A percentile compares a stretch with the other conserved stretches of the same genome.
Evolutionary conservation across 192 early-diverging fungal genomes (phyloP).

Genomic region (Phycomyces nitens): DNA sequence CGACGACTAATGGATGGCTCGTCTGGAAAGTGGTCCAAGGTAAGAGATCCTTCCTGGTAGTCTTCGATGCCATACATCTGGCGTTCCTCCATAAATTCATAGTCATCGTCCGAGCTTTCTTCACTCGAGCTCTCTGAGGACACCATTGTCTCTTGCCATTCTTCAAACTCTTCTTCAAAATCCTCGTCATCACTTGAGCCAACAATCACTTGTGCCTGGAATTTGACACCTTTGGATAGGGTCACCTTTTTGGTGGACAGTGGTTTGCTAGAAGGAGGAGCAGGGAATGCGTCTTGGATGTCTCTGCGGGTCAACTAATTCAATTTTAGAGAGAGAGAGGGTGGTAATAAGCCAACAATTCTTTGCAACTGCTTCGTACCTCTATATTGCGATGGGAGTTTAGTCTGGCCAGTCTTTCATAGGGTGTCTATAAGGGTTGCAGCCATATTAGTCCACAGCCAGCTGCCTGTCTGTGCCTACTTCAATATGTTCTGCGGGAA

Average conservation of each 20-base stretch:
- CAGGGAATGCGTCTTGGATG: conserved; percentile 29
- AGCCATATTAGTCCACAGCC: background rate
- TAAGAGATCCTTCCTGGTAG: background rate
- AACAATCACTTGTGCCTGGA: conserved; percentile 35
- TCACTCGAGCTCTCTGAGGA: conserved; percentile 35
- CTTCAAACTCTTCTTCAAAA: conserved; percentile 46
- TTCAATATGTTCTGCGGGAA: conserved; percentile 87
- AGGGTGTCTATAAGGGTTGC: conserved; percentile 80
- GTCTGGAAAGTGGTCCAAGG: background rate
- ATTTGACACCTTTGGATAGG: conserved; percentile 32
- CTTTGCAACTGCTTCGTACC: conserved; percentile 23
- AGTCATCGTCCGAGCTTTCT: conserved; percentile 32
- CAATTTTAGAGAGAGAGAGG: background rate
- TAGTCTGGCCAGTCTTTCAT: conserved; percentile 73
- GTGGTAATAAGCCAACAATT: background rate
- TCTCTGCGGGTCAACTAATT: conserved; percentile 22
- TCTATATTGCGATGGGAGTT: conserved; percentile 73
- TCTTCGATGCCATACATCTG: conserved; percentile 11
- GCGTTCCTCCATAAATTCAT: background rate
- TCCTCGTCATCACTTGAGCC: conserved; percentile 35
- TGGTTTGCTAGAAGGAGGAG: conserved; percentile 18
- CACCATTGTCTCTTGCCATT: conserved; percentile 41
- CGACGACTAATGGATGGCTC: conserved; percentile 3
- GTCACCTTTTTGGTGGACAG: conserved; percentile 25
- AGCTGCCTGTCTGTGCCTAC: conserved; percentile 26